Evolutionary conservation across 768 basidiomycete genomes (phyloP), one percentile per base, ranked within the genome.

Genomic region (Termitomyces sp.): DNA sequence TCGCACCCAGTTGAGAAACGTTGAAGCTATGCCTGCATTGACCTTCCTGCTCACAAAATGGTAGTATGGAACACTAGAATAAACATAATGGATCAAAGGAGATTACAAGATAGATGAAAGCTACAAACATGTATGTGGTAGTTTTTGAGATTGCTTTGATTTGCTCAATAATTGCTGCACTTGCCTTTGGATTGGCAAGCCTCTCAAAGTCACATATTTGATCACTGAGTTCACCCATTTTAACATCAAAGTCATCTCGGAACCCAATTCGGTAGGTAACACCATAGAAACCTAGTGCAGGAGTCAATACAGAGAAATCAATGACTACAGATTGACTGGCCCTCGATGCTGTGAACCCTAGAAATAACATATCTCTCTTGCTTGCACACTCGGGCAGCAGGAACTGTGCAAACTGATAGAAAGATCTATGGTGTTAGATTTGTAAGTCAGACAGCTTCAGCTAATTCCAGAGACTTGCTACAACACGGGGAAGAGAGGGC

Each of bases 401-500:
- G 81, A 5, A 83, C 74, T 36, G 84, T 70, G 33, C 76, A 76
- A 33, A 86, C 80, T 0, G 85, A 83, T 16, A 88, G 74, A 71
- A 89, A 89, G 40, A 89, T 79, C 82, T 87, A 56, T 36, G 18
- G 4, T 23, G 3, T 13, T 12, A 46, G 56, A 33, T 53, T 18
- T 4, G 36, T 30, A 28, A 60, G 50, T 35, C 16, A 7, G 12
- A 13, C 23, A 41, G n/a, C 32, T 7, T 1, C 1, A 55, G 35
- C n/a, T 6, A 28, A 18, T 32, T 20, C 18, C 2, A 26, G 1
- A 26, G 28, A 78, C 83, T 63, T 63, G 86, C 86, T 18, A 85
- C 80, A 30, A 88, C 79, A 3, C 79, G 75, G 36, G 88, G 88
- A n/a, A 90, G 75, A 18, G 85, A 80, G 23, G 87, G 87, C 83